Evolutionary conservation across 2,329 filamentous ascomycete genomes (phyloP).

Genomic region (Pseudopithomyces maydicus): DNA sequence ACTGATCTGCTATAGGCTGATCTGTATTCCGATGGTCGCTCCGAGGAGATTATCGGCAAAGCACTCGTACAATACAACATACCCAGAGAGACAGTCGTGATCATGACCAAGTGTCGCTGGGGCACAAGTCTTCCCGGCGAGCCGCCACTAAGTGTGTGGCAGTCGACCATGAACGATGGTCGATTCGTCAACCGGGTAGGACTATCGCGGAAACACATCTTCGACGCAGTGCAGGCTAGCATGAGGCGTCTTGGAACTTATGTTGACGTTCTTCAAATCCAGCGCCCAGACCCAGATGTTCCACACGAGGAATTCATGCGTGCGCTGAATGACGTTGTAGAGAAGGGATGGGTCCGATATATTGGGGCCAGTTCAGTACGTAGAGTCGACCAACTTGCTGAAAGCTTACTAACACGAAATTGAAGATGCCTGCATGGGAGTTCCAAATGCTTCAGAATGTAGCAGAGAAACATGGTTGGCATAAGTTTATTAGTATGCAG

Average conservation of each 20-base stretch:
- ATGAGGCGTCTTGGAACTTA: constrained; percentile 42
- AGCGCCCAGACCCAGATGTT: constrained; percentile 60
- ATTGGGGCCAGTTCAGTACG: constrained; percentile 41
- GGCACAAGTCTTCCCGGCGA: not conserved
- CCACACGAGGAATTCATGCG: constrained; percentile 66
- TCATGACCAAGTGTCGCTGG: constrained; percentile 55
- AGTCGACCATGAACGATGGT: not conserved
- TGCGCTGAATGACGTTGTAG: constrained; percentile 62
- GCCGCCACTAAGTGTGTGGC: not conserved
- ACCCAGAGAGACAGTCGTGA: constrained; percentile 65
- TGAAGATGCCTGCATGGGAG: constrained; percentile 58
- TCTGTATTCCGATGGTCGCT: constrained; percentile 64
- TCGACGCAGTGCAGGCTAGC: constrained; percentile 41
- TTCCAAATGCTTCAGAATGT: constrained; percentile 56
- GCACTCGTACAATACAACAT: constrained; percentile 66
- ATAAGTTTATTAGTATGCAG: constrained; percentile 57
- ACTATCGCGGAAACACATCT: constrained; percentile 42
- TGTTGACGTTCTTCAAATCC: constrained; percentile 64
- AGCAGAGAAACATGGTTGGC: constrained; percentile 54
- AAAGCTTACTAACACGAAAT: not conserved
- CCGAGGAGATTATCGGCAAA: constrained; percentile 67
- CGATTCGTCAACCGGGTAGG: constrained; percentile 19
- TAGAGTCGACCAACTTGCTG: not conserved
- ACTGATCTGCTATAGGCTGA: constrained; percentile 47
- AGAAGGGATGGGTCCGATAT: constrained; percentile 58